Conservation (phyloP, 1,139 yeast species). For the Yamadazyma friedrichii region DNA sequence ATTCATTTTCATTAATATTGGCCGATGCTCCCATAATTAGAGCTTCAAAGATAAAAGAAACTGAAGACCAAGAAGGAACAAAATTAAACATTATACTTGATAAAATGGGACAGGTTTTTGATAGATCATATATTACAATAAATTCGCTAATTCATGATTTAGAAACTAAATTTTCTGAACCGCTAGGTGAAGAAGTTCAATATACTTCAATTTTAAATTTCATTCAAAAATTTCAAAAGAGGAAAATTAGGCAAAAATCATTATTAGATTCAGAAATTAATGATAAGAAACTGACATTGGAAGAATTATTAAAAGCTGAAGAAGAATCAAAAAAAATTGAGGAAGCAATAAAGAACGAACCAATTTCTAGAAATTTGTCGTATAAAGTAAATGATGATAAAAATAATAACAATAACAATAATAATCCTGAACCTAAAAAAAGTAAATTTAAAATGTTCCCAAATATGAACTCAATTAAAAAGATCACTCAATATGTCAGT, state of each 20-base stretch:
- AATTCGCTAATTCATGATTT: conserved; percentile 68
- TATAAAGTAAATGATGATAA: conserved; percentile 12
- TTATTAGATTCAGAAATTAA: conserved; percentile 56
- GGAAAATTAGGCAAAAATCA: conserved; percentile 66
- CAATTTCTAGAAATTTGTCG: conserved; percentile 25
- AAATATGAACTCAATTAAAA: conserved; percentile 37
- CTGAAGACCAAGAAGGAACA: conserved; percentile 25
- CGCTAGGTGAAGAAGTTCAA: conserved; percentile 79
- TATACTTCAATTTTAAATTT: conserved; percentile 67
- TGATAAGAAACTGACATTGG: conserved; percentile 42
- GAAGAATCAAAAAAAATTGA: conserved; percentile 40
- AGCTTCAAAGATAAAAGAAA: conserved; percentile 17
- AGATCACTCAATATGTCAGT: conserved; percentile 61
- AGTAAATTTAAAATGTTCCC: conserved; percentile 15
- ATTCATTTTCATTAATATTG: conserved; percentile 71
- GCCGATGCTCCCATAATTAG: conserved; percentile 30
- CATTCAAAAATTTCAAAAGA: conserved; percentile 65
- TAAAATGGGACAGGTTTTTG: conserved; percentile 78
- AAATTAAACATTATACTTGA: conserved; percentile 51
- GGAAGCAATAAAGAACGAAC: conserved; percentile 27
- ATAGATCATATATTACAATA: conserved; percentile 64
- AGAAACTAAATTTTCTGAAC: conserved; percentile 77
- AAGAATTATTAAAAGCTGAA: conserved; percentile 41
- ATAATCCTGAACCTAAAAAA: conserved; percentile 9
- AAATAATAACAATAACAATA: conserved; percentile 22